Evolutionary conservation across 73 alveolate species (phyloP), one percentile per base, ranked within the genome.

Genomic region (Uronychia setigera): DNA sequence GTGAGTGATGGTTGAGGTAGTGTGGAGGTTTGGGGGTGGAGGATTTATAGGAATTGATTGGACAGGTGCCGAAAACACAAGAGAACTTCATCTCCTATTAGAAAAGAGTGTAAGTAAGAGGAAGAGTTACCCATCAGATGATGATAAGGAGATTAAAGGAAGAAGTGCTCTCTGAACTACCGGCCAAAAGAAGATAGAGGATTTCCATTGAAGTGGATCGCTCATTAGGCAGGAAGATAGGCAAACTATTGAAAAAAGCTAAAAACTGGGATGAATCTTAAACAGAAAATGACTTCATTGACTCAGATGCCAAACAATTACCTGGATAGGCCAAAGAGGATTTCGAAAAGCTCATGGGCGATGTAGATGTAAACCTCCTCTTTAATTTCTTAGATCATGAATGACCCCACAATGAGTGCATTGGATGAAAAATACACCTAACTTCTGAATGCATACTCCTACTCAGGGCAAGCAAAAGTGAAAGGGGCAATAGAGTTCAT

Each of bases 171-270:
- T 79, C 87, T 60, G 95, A 97, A 82, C 93, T 97, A 46, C 99
- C 99, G 1, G 90, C 96, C 25, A 97, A 97, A 87, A 89, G 98
- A 34, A 92, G 99, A 74, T 97, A 92, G 84, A 92, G 94, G 76
- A n/a, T n/a, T n/a, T n/a, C n/a, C n/a, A 93, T 97, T 35, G 89
- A 91, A 85, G 89, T 93, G 30, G 89, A 76, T 80, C n/a, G n/a
- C n/a, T n/a, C n/a, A n/a, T n/a, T n/a, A n/a, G n/a, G n/a, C n/a
- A n/a, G n/a, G n/a, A n/a, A n/a, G n/a, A n/a, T n/a, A n/a, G n/a
- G n/a, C n/a, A n/a, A n/a, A n/a, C n/a, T n/a, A n/a, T n/a, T n/a
- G n/a, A n/a, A n/a, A n/a, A n/a, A n/a, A n/a, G n/a, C n/a, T n/a
- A n/a, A n/a, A n/a, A n/a, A n/a, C n/a, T n/a, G n/a, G n/a, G n/a